Base-by-base conservation (phyloP, 192 early-diverging fungal species). In the Thamnidium elegans region DNA sequence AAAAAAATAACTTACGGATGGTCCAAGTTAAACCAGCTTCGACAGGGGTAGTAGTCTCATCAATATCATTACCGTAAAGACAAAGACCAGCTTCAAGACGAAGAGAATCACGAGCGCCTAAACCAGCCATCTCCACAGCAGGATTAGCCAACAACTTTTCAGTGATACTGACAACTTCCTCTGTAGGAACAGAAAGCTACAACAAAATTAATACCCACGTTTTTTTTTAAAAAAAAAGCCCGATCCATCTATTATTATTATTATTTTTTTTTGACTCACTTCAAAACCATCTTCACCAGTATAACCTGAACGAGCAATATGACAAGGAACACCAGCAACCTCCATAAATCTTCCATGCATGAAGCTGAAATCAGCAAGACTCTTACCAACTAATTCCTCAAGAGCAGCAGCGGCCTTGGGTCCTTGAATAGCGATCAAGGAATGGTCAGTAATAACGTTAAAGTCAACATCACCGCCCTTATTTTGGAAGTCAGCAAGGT, bases 261-360 rank as follows among this genome's bases (percentile, higher is more conserved):
- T 26, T 62, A 10, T 62, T 11, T 56, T 58, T 31, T 60, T 23
- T 58, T 43, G 8, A 34, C 66, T 32, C 62, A 92, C 88, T 76
- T 99, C 97, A 70, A 99, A 98, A 11, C 97, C 97, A 79, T 99
- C 97, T 78, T 99, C 97, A 62, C 97, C 97, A 62, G 97, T 99
- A 81, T 99, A 99, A 11, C 97, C 97, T 30, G 92, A 96, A 26
- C 97, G 89, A 17, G 97, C 91, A 43, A 99, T 87, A 65, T 96
- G 93, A 67, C 87, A 88, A 1, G 81, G 82, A 48, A 92, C 80
- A 48, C 92, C 94, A 51, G 81, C 83, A 55, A 99, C 78, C 8
- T 86, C 81, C 63, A 96, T 72, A 53, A 78, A 66, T 44, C 83
- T 78, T 10, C 85, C 87, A 20, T 86, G 88, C 97, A 99, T 99